Base-by-base conservation (phyloP, 23 red algal genomes). In the Cyanidiococcus yangmingshanensis region DNA sequence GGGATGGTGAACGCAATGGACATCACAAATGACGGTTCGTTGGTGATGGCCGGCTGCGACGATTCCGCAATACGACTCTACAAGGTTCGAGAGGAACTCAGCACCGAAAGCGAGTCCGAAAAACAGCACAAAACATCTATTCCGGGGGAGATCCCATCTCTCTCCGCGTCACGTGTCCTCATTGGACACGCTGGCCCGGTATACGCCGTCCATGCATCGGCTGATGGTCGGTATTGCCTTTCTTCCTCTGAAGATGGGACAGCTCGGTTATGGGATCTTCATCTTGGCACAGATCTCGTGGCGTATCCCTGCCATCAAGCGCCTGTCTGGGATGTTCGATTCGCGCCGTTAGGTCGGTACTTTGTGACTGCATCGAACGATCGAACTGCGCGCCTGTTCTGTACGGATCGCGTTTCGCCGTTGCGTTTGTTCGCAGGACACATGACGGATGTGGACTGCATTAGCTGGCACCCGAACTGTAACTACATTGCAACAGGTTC, bases 381-480 rank as follows among this genome's bases (percentile, higher is more conserved):
- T 67, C 77, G 92, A 29, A 86, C 85, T 31, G 92, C 87, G 58
- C 78, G 87, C 21, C 39, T 96, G 3, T 96, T 84, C 83, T 75
- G 38, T 31, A 96, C 92, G 0, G 92, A 96, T 40, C 39, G 84
- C 25, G n/a, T 88, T 30, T 83, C 82, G 32, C 87, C 92, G 37
- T 40, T 96, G 40, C 82, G 92, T 41, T 71, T 96, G 75, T 68
- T 96, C 1, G 87, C 87, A 15, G 92, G 92, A 0, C 92, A 96
- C 75, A 80, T 90, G 58, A 82, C 92, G 12, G 92, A 96, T 87
- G 87, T 96, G 18, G 92, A 96, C 67, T 67, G 54, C 30, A 77
- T 91, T 34, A 76, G 50, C 39, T 96, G 92, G 92, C 92, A 96
- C 80, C 87, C 87, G 2, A 96, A 96, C 77, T 88, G 87, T 75